Base-by-base conservation (phyloP, 345 rosid species). In the Rhodamnia rubescens region DNA sequence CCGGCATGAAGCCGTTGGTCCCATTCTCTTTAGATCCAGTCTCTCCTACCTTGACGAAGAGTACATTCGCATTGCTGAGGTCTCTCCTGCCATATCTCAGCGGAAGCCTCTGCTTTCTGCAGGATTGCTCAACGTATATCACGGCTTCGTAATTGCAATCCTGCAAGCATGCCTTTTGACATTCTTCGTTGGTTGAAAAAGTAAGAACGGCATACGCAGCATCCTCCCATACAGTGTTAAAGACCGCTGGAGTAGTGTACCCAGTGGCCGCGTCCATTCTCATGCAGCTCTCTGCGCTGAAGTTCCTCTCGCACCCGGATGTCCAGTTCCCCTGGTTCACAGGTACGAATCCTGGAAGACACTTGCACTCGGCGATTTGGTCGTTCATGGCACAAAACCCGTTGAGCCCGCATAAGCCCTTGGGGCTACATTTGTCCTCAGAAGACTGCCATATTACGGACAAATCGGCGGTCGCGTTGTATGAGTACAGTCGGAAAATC, bases 61-160 rank as follows among this genome's bases (percentile, higher is more conserved):
- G 85, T 24, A 53, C 36, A 40, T n/a, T 80, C 21, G 83, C n/a
- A 42, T 24, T n/a, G 0, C 11, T 16, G 27, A 21, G 75, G n/a
- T 57, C 21, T 64, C 87, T 83, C 82, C 84, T 61, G 29, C 84
- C 87, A 18, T 58, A 85, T 83, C 27, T 83, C 58, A 87, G 32
- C 7, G 90, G 86, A 83, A 87, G 87, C 87, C 74, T 81, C 69
- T 84, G 83, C 84, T 81, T 88, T 27, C 2, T 84, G 58, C 89
- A 88, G 4, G 26, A 7, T 12, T 83, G 80, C 11, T 1, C 75
- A 6, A 16, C 29, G 80, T 24, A 88, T 10, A 81, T 12, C 52
- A 82, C 88, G 4, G 36, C 88, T 82, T 86, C 88, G 49, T 88
- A 88, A 57, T 61, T 84, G 69, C 90, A 88, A 22, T 86, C 88